These are phyloP conservation scores for Verticillium tricorpus DNA, from an alignment of 2,329 filamentous ascomycete species.

Conservation along the genomic window DNA sequence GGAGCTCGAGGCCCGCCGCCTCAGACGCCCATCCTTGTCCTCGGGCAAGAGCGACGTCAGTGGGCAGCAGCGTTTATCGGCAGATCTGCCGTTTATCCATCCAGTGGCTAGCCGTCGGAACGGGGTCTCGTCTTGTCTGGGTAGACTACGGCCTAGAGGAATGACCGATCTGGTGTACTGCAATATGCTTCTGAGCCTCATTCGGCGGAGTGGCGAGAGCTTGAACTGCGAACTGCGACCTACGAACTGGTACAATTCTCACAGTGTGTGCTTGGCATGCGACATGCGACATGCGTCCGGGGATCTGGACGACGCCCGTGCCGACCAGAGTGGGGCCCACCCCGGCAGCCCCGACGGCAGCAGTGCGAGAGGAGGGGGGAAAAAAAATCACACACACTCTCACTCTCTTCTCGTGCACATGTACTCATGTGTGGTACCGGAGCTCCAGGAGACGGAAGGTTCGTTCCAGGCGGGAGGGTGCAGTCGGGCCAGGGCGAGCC, in stretches of 20 bases:
- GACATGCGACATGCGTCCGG: background rate
- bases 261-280: background rate
- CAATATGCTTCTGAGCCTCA: background rate
- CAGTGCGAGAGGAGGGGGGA: background rate
- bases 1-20: background rate
- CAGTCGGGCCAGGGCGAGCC: background rate
- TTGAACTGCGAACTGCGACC: background rate
- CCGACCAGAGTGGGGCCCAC: background rate
- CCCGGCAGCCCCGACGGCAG: background rate
- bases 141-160: background rate
- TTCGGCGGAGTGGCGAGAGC: background rate
- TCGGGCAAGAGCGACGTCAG: background rate
- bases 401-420: too few species aligned
- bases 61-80: background rate
- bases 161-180: background rate
- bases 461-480: background rate
- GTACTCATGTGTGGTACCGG: too few species aligned
- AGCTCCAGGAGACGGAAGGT: background rate
- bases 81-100: background rate
- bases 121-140: background rate
- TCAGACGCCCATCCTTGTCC: background rate
- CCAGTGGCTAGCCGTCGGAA: background rate
- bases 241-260: background rate
- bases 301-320: background rate
- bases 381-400: background rate